Evolutionary conservation across 2,329 filamentous ascomycete genomes (phyloP).

Genomic region (Nigrospora sphaerica): DNA sequence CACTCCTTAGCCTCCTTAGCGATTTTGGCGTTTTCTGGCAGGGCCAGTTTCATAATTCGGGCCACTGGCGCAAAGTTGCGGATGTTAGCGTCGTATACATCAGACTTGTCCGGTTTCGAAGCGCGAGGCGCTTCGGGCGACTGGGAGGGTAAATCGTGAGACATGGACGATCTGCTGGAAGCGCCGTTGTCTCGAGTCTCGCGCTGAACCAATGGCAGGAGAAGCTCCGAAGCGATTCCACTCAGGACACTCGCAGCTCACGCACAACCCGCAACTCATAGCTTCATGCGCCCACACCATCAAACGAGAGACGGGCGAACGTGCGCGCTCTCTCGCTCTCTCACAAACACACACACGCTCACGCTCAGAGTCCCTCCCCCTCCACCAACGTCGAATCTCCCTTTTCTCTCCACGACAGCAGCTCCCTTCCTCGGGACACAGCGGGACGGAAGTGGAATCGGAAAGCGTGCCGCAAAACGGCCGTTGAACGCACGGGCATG

Average conservation of each 20-base stretch:
- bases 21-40: constrained; percentile 98
- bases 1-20: constrained; percentile 99
- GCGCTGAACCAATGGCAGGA: constrained; percentile 29
- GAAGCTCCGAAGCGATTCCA: constrained; percentile 37
- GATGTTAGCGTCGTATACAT: constrained; percentile 81
- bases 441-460: neutral
- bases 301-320: too few species aligned
- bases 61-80: constrained; percentile 93
- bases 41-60: constrained; percentile 96
- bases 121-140: constrained; percentile 41
- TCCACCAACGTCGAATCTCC: too few species aligned
- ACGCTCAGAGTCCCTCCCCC: too few species aligned
- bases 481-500: constrained; percentile 25
- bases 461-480: constrained; percentile 20
- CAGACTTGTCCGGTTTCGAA: constrained; percentile 40
- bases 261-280: constrained; percentile 9
- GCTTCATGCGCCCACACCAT: constrained; percentile 24
- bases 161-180: constrained; percentile 40
- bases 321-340: too few species aligned
- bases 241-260: constrained; percentile 20
- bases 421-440: neutral
- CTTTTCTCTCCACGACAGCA: neutral
- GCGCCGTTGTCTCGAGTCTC: constrained; percentile 31
- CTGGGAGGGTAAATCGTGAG: constrained; percentile 48
- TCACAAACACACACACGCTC: too few species aligned